Base-by-base conservation (phyloP, 306 rosid species). In the Lotus japonicus region DNA sequence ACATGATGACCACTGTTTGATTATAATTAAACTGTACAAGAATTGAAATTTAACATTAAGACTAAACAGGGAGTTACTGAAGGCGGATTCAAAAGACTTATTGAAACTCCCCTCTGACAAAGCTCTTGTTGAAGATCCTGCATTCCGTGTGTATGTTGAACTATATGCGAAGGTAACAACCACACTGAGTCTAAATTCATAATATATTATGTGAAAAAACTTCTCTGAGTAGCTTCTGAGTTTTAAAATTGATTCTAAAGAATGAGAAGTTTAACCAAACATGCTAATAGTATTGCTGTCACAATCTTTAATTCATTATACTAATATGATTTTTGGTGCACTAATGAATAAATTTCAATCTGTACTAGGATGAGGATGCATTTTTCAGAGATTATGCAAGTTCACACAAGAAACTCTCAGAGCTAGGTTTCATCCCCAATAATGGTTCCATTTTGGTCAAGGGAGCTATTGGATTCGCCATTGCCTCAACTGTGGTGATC, bases 341-440 rank as follows among this genome's bases (percentile, higher is more conserved):
- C n/a, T 55, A 5, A 49, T 1, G 31, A 1, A 2, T 49, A 7
- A 60, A 49, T 68, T 62, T 77, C 7, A 33, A 43, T 48, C 5
- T 68, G 36, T 57, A 12, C 50, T 75, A 92, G 97, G 84, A 86
- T 59, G 89, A 86, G 80, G 90, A 87, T 55, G 80, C 72, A 10
- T 90, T 90, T 72, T 88, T 88, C 19, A 35, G 9, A 38, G 96
- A 86, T 58, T 94, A 90, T 73, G 92, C 92, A 9, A 86, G 16
- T 10, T 85, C 98, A 26, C 96, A 94, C 85, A 94, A 85, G 81
- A 90, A 83, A 60, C 88, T 94, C 39, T 94, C 98, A 23, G 92
- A 88, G 77, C 71, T 94, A 5, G 97, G 98, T 73, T 82, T 88
- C 77, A 57, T 56, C 33, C 19, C 12, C 17, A 78, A 59, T 59